Base-by-base conservation (phyloP, 805 yeast genomes). In the Zygosaccharomyces rouxii region DNA sequence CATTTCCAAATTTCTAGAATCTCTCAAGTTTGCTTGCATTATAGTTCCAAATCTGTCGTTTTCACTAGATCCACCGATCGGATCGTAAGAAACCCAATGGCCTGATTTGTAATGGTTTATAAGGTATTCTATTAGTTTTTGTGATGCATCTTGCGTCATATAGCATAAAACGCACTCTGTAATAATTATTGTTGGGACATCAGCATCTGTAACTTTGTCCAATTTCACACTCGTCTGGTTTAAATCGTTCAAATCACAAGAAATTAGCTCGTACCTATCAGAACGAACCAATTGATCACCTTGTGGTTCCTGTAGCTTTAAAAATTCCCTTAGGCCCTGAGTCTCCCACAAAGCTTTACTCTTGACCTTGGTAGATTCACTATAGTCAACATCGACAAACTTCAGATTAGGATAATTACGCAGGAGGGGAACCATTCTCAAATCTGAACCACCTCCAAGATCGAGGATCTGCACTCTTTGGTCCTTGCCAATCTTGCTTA, bases 381-480 rank as follows among this genome's bases (percentile, higher is more conserved):
- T 62, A 49, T 74, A 80, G 58, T 80, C 86, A 23, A 80, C 56
- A 54, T 80, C 86, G 19, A 75, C 55, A 53, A 72, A 77, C 4
- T 30, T 23, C 23, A 75, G 51, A n/a, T 56, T 46, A 4, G 61
- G 50, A n/a, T 49, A 44, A 18, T 59, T 38, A 6, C 59, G 31
- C 13, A 79, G 57, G 6, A 74, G 53, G 6, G 65, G 67, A 49
- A 78, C 71, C 37, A 70, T 67, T 52, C 84, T 64, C 5, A 84
- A 76, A 42, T 87, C 90, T 0, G 88, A 73, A 2, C 84, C 86
- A 35, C 86, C 80, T 42, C 87, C 88, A 61, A 84, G 76, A 45
- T 81, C 83, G 2, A 84, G 63, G 5, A 79, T 79, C 64, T 84
- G 87, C 31, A 78, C 66, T 0, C 42, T 52, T 3, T 38, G 21